Base-by-base conservation (phyloP, 306 rosid species). In the Boehmeria nivea region DNA sequence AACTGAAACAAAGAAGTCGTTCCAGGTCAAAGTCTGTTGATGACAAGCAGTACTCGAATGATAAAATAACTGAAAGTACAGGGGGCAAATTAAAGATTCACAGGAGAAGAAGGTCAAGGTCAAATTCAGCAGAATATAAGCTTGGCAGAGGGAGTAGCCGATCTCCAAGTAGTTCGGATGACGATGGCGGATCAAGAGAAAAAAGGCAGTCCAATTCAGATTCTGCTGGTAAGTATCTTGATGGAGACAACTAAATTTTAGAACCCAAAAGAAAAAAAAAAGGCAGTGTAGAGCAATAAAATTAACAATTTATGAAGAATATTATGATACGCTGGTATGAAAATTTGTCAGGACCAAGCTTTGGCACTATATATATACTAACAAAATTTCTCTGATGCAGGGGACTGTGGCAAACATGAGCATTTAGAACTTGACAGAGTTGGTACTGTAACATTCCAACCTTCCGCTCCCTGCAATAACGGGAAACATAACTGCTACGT, bases 21-120 rank as follows among this genome's bases (percentile, higher is more conserved):
- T 69, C 76, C 42, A 76, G 86, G 59, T 82, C 96, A 24, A 79
- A 48, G 43, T 85, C n/a, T n/a, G n/a, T n/a, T n/a, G n/a, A n/a
- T n/a, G n/a, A n/a, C n/a, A n/a, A n/a, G n/a, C n/a, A n/a, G n/a
- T n/a, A n/a, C n/a, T n/a, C 89, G 24, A 52, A 45, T 38, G 83
- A 82, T 65, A 66, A 60, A 54, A 59, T 39, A 36, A 61, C 75
- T 70, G 83, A 66, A 66, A 74, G 26, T 52, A 73, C 70, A 76
- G 73, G 59, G 60, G 89, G 66, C 68, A 77, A 66, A 61, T 65
- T 76, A 54, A 81, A 72, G 71, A 64, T 66, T 43, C 76, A 14
- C 26, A 79, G 50, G 69, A 76, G 85, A 73, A 61, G 76, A 46
- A 40, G 12, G 23, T 73, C 86, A 49, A 76, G 69, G 67, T 75